A percentile compares a stretch with the other conserved stretches of the same genome.
These are phyloP conservation scores for Sugiyamaella chiloensis DNA, from an alignment of 805 yeast species.

Conservation along the genomic window DNA sequence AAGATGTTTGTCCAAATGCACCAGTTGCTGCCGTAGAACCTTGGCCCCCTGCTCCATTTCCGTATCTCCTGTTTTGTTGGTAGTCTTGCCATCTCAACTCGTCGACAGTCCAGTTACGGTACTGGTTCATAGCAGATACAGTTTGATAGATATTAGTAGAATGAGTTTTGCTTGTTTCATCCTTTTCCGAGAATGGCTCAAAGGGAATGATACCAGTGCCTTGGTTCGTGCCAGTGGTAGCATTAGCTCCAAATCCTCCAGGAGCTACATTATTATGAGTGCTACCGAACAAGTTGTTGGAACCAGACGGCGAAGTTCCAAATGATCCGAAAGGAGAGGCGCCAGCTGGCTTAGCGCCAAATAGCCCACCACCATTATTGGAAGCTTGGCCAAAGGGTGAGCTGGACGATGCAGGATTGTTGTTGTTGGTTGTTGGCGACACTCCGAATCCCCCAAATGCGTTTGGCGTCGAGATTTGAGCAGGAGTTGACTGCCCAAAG, in stretches of 20 bases:
- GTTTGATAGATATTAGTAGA: slow-evolving; percentile 62
- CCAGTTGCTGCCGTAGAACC: slow-evolving; percentile 13
- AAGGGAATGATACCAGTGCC: slow-evolving; percentile 77
- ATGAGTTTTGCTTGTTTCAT: slow-evolving; percentile 46
- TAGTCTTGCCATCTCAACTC: slow-evolving; percentile 90
- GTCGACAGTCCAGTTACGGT: slow-evolving; percentile 73
- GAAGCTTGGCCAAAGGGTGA: slow-evolving; percentile 21
- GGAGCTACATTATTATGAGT: slow-evolving; percentile 29
- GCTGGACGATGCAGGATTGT: slow-evolving; percentile 16
- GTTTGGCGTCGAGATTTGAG: slow-evolving; percentile 26
- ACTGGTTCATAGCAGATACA: slow-evolving; percentile 88
- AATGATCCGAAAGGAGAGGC: slow-evolving; percentile 33
- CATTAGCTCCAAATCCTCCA: slow-evolving; percentile 31
- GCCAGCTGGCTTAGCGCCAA: slow-evolving; percentile 20
- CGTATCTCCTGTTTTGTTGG: slow-evolving; percentile 63
- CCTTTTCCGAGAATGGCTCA: slow-evolving; percentile 68
- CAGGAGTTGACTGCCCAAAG: slow-evolving; percentile 33
- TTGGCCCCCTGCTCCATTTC: slow-evolving; percentile 37
- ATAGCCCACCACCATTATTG: slow-evolving; percentile 20
- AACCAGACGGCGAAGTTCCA: slow-evolving; percentile 30
- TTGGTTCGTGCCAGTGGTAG: slow-evolving; percentile 34
- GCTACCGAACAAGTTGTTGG: slow-evolving; percentile 45
- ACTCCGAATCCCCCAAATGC: slow-evolving; percentile 25
- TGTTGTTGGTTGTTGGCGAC: slow-evolving; percentile 15
- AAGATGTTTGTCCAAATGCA: slow-evolving; percentile 28